Conservation (phyloP, 129 eudicot species). For the Pittosporum tobira region DNA sequence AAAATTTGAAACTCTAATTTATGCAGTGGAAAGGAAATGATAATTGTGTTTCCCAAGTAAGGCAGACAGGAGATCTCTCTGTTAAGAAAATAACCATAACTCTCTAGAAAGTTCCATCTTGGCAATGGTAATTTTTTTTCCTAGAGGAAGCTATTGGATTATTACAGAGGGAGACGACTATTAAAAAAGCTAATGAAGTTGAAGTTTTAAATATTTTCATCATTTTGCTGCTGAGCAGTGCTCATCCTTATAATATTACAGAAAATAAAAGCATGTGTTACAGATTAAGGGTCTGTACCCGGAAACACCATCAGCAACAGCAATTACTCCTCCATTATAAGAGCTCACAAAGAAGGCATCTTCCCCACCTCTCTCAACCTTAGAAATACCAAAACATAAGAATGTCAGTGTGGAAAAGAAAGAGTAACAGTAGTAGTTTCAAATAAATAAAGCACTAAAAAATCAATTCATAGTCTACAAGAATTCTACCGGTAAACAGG, state of each 20-base stretch:
- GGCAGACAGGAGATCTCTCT: not conserved
- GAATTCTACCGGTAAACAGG: not conserved
- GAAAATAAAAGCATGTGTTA: not conserved
- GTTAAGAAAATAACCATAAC: not conserved
- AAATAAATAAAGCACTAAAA: not conserved
- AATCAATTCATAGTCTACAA: not conserved
- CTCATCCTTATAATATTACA: not conserved
- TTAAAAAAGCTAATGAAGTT: not conserved
- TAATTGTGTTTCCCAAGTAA: not conserved
- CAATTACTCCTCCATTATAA: conserved; percentile 68
- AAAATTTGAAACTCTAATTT: not conserved
- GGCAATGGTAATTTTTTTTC: not conserved
- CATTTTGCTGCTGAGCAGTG: not conserved
- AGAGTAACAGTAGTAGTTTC: not conserved
- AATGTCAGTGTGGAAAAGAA: not conserved
- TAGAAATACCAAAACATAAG: conserved; percentile 1
- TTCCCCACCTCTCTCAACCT: conserved; percentile 88
- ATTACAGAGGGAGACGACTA: not conserved
- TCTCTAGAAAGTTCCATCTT: not conserved
- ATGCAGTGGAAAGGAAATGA: not conserved
- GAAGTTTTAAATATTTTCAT: not conserved
- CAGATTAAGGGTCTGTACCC: conserved; percentile 39
- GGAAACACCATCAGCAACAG: conserved; percentile 94
- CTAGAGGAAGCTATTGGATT: not conserved
- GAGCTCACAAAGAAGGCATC: conserved; percentile 83